A percentile compares a stretch with the other conserved stretches of the same genome.
phyloP scores from a whole-genome alignment of 2,329 filamentous ascomycete species.

The Apiospora marii region DNA sequence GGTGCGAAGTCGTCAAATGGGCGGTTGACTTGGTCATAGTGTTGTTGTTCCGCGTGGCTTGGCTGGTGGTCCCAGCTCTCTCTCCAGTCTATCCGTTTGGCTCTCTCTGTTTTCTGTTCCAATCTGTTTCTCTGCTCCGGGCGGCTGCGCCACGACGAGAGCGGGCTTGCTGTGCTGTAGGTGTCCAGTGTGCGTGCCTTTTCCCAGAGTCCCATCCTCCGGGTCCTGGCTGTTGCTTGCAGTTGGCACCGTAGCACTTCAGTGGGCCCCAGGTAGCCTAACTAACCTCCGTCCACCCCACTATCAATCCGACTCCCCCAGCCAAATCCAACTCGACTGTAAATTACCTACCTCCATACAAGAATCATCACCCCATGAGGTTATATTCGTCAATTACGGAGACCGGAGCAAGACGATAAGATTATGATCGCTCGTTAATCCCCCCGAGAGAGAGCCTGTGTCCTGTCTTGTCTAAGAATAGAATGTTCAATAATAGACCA shows the following conservation, averaged over 20 bases:
- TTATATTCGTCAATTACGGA: not conserved
- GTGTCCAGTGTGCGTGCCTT: no score
- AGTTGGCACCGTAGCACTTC: slow-evolving; percentile 2
- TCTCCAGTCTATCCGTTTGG: not conserved
- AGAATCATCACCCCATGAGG: no score
- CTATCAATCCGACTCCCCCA: not conserved
- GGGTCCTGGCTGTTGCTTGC: not conserved
- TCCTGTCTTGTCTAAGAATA: slow-evolving; percentile 3
- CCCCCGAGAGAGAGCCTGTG: not conserved
- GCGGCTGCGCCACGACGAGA: no score
- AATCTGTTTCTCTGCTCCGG: no score
- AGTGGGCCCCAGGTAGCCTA: not conserved
- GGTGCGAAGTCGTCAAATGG: not conserved
- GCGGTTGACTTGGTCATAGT: not conserved
- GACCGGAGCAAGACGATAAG: not conserved
- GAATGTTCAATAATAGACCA: not conserved
- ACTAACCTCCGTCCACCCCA: not conserved
- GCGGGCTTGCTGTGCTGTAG: no score
- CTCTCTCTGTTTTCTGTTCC: not conserved
- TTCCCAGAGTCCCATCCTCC: not conserved
- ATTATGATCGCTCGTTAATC: slow-evolving; percentile 7
- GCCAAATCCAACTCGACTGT: not conserved
- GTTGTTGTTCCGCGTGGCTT: not conserved
- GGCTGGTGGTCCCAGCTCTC: not conserved
- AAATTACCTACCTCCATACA: not conserved